These are phyloP conservation scores for Nannizziopsis barbatae DNA, from an alignment of 2,329 filamentous ascomycete genomes.

Conservation along the genomic window DNA sequence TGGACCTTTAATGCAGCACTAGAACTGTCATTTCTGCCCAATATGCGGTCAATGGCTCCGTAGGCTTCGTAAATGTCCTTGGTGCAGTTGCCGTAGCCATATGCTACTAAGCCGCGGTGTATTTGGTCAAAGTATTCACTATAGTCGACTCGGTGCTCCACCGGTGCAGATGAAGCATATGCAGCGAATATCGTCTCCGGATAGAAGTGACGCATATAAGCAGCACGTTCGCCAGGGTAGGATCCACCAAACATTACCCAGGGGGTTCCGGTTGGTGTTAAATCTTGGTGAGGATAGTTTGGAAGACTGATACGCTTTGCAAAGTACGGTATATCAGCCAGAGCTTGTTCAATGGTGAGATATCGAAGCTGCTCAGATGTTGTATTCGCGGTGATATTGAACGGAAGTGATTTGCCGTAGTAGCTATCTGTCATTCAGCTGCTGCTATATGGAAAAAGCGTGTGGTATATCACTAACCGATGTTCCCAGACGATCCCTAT, in stretches of 20 bases:
- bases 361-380: constrained; percentile 32
- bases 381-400: constrained; percentile 26
- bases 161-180: constrained; percentile 34
- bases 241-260: constrained; percentile 40
- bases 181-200: constrained; percentile 33
- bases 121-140: constrained; percentile 41
- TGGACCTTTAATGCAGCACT: constrained; percentile 34
- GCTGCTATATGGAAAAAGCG: too few relatives aligned
- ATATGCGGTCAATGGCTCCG: constrained; percentile 38
- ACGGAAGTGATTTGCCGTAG: constrained; percentile 34
- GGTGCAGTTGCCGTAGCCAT: constrained; percentile 42
- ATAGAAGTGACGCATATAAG: constrained; percentile 34
- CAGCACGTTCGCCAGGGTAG: constrained; percentile 35
- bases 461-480: constrained; percentile 24
- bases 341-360: constrained; percentile 34
- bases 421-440: constrained; percentile 22
- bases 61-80: constrained; percentile 40
- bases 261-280: constrained; percentile 33
- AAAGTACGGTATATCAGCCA: constrained; percentile 37
- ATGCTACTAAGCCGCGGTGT: constrained; percentile 38
- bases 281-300: constrained; percentile 24
- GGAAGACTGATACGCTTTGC: constrained; percentile 30
- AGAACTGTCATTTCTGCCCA: constrained; percentile 28
- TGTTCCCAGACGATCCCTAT: constrained; percentile 35
- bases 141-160: constrained; percentile 40